phyloP scores from a whole-genome alignment of 805 yeast genomes.

The Ogataea paradorogensis region DNA sequence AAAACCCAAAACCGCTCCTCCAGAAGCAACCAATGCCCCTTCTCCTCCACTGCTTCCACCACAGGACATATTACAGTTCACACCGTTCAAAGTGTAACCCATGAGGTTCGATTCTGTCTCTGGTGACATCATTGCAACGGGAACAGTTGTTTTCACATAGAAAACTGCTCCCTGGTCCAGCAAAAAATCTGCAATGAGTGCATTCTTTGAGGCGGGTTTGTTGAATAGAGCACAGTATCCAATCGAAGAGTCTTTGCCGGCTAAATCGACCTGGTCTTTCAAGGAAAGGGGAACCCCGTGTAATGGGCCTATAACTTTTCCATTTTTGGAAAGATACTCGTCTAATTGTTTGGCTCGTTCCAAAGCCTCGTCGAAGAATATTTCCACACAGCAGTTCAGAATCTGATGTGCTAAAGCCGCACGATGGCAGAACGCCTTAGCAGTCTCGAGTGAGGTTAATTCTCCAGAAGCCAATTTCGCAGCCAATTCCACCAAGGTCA shows the following conservation, averaged over 20 bases:
- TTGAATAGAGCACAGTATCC: conserved; percentile 42
- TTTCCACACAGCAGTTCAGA: conserved; percentile 38
- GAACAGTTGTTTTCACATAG: conserved; percentile 43
- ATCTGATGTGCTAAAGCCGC: conserved; percentile 59
- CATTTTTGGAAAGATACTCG: conserved; percentile 42
- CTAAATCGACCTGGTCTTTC: conserved; percentile 45
- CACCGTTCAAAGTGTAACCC: conserved; percentile 38
- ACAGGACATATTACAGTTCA: conserved; percentile 35
- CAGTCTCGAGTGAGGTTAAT: conserved; percentile 44
- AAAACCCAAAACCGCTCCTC: conserved; percentile 35
- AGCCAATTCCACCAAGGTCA: conserved; percentile 15
- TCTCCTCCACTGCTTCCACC: conserved; percentile 50
- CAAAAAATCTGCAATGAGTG: conserved; percentile 33
- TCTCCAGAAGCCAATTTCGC: conserved; percentile 30
- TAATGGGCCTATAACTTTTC: conserved; percentile 55
- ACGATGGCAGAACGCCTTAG: conserved; percentile 55
- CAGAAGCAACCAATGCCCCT: conserved; percentile 34
- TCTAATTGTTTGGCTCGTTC: conserved; percentile 55
- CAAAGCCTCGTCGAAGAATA: conserved; percentile 58
- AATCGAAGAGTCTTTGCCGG: conserved; percentile 47
- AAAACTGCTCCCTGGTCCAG: conserved; percentile 39
- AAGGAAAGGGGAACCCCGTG: conserved; percentile 58
- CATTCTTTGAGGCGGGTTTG: conserved; percentile 29
- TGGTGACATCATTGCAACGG: conserved; percentile 41
- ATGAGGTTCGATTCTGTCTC: conserved; percentile 38